Conservation (phyloP, 1,139 yeast species). For the Williopsis jadinii region DNA sequence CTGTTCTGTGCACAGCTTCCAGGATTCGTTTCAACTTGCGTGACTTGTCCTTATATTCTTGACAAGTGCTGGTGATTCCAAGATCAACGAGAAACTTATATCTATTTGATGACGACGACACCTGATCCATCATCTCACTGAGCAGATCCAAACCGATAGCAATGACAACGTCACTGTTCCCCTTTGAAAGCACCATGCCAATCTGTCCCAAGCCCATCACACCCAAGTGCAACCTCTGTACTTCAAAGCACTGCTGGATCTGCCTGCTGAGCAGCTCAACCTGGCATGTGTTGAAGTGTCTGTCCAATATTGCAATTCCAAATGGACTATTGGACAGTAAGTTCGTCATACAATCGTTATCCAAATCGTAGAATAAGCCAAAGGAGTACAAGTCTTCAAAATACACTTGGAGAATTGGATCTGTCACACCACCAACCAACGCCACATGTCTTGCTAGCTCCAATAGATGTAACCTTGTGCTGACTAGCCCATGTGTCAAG, state of each 20-base stretch:
- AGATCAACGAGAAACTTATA: constrained; percentile 5
- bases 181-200: constrained; percentile 4
- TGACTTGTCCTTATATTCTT: constrained; percentile 1
- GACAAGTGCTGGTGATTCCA: neutral
- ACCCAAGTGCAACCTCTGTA: constrained; percentile 4
- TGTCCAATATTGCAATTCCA: constrained; percentile 3
- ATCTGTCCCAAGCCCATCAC: constrained; percentile 8
- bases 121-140: no score
- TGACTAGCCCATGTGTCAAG: constrained; percentile 34
- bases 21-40: constrained; percentile 1
- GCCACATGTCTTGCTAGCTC: constrained; percentile 29
- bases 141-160: neutral
- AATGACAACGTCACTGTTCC: constrained; percentile 5
- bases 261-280: neutral
- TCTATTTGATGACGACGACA: neutral
- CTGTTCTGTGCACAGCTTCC: neutral
- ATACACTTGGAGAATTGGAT: constrained; percentile 41
- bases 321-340: neutral
- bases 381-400: constrained; percentile 35
- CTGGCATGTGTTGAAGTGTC: no score
- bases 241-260: neutral
- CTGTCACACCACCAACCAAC: constrained; percentile 37
- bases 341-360: neutral
- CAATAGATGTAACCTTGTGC: constrained; percentile 32
- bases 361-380: constrained; percentile 21